Percentiles rank a stretch among this genome's conserved stretches.
These are phyloP conservation scores for Elaeis guineensis DNA, from an alignment of 176 grass and related monocot species.

Conservation along the genomic window DNA sequence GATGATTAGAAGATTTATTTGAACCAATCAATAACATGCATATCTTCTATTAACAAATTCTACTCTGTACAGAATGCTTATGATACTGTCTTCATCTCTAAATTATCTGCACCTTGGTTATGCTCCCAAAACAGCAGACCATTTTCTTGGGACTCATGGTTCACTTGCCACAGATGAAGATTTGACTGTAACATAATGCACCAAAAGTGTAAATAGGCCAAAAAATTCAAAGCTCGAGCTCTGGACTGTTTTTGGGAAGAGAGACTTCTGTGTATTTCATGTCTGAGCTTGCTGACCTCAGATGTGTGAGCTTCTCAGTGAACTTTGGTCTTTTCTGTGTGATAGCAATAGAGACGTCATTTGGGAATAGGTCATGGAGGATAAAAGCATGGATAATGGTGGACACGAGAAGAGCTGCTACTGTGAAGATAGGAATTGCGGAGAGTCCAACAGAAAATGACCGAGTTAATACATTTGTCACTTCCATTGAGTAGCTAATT, in stretches of 20 bases:
- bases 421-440: slow-evolving; percentile 63
- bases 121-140: too few species aligned
- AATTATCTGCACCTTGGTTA: too few species aligned
- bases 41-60: too few species aligned
- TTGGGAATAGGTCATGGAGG: slow-evolving; percentile 82
- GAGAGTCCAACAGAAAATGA: slow-evolving; percentile 61
- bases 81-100: too few species aligned
- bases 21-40: too few species aligned
- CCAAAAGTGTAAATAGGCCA: too few species aligned
- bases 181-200: too few species aligned
- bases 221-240: too few species aligned
- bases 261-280: slow-evolving; percentile 33
- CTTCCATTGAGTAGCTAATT: slow-evolving; percentile 57
- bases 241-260: background rate
- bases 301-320: slow-evolving; percentile 55
- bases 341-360: slow-evolving; percentile 94
- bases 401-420: slow-evolving; percentile 51
- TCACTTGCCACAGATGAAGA: too few species aligned
- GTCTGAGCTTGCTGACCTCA: slow-evolving; percentile 71
- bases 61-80: too few species aligned
- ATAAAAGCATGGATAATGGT: slow-evolving; percentile 84
- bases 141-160: too few species aligned
- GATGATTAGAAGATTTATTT: too few species aligned
- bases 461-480: slow-evolving; percentile 59
- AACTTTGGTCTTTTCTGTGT: slow-evolving; percentile 62